Base-by-base conservation (phyloP, 306 rosid species). In the Carpinus viminea region DNA sequence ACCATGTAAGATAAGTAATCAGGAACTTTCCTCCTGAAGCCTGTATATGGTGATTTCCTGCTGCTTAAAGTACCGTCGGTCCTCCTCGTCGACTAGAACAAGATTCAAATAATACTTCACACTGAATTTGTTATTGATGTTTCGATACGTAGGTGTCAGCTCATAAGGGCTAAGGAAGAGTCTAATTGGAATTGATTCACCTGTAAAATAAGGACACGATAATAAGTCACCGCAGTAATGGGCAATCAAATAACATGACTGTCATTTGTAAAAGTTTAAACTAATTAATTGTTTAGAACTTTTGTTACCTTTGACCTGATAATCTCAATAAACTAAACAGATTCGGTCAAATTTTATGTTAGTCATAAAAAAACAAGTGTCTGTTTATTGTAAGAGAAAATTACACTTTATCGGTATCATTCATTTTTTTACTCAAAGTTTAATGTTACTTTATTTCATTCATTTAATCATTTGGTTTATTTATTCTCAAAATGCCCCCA, bases 151-250 rank as follows among this genome's bases (percentile, higher is more conserved):
- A 2, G 99, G 98, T 24, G 99, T 93, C 85, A 95, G 87, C 87
- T 95, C 99, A 28, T 95, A 93, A n/a, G 99, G 98, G 68, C 98
- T 95, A 54, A 95, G 99, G 88, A 95, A 95, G 74, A 95, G 84
- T 85, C 98, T 91, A 79, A 95, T 91, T 43, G 99, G 99, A 85
- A 95, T 93, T n/a, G 99, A 95, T 87, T 95, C 99, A 57, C 99
- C 99, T 95, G 90, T 71, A 74, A 73, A 80, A 81, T 17, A 78
- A 78, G 52, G 26, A 76, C 16, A 50, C 51, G 57, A 74, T 41
- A 54, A 65, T 72, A 47, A 80, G 73, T 71, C 59, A 70, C 26
- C 24, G 50, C 28, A 66, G 70, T 45, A 1, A 18, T 61, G 38
- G 61, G 53, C 66, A 65, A 24, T 36, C 52, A 12, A 56, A 52